phyloP scores from a whole-genome alignment of 768 basidiomycete genomes.

The Trametes elegans region DNA sequence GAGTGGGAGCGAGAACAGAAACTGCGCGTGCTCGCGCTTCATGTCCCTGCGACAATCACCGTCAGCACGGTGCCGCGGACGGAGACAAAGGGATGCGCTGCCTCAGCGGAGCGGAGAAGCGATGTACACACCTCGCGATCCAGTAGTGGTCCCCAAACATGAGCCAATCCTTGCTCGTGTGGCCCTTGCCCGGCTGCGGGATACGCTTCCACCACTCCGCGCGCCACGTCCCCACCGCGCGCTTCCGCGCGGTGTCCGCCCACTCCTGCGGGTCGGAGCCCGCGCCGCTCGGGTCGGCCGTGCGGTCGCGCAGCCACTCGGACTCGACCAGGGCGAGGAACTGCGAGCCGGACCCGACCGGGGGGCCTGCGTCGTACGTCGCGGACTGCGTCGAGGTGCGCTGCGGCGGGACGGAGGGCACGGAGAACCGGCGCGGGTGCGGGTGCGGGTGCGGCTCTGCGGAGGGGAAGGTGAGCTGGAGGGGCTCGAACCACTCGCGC shows the following conservation, averaged over 20 bases:
- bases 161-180: slow-evolving; percentile 53
- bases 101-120: too few species aligned
- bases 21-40: slow-evolving; percentile 60
- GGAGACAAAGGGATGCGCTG: too few species aligned
- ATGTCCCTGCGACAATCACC: slow-evolving; percentile 40
- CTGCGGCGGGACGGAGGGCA: not conserved
- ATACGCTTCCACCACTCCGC: slow-evolving; percentile 33
- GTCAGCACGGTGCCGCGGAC: slow-evolving; percentile 6
- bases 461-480: slow-evolving; percentile 21
- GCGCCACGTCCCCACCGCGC: slow-evolving; percentile 27
- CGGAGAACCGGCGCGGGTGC: not conserved
- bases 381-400: not conserved
- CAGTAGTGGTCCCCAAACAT: slow-evolving; percentile 76
- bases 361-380: slow-evolving; percentile 14
- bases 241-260: slow-evolving; percentile 35
- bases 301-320: slow-evolving; percentile 36
- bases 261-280: slow-evolving; percentile 38
- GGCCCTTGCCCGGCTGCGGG: slow-evolving; percentile 27
- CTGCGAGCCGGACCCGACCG: slow-evolving; percentile 27
- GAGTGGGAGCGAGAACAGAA: slow-evolving; percentile 73
- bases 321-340: slow-evolving; percentile 58
- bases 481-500: slow-evolving; percentile 69
- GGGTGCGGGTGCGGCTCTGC: slow-evolving; percentile 1
- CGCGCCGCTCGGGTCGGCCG: slow-evolving; percentile 30
- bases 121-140: slow-evolving; percentile 53